Evolutionary conservation across 106 monocot genomes (phyloP), one percentile per base, ranked within the genome.

Genomic region (Dendrobium nobile): DNA sequence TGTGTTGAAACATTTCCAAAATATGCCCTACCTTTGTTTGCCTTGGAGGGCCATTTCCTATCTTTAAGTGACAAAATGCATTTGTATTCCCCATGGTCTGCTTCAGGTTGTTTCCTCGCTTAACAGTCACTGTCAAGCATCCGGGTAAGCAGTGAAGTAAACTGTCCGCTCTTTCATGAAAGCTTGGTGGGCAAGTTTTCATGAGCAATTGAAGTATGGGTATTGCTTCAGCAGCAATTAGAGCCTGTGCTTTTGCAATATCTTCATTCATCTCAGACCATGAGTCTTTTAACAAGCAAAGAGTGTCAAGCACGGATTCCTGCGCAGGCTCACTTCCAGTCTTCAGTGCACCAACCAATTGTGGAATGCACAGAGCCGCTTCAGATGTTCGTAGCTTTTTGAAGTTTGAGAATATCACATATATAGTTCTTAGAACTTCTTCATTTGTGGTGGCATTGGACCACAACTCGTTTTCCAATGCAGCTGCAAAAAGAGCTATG

Each of bases 81-180:
- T 93, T 96, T 31, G 93, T 91, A 77, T 85, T 90, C 37, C 93
- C 96, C 87, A 96, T 91, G 4, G 93, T 91, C 88, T 96, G 96
- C 84, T 91, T 96, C 84, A 96, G 90, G 82, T 93, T 93, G 80
- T 86, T 91, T 59, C 91, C 96, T 40, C 96, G 86, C 79, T 89
- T 93, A 65, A 96, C 88, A 54, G 88, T 91, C 75, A 96, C 93
- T 13, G 90, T 91, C 76, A 96, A 82, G 75, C 93, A 93, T 11
- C 96, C 93, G 22, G 96, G 96, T 26, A 96, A 85, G 76, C 91
- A 93, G 70, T 91, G 91, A 72, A 96, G 67, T 78, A 96, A 79
- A 77, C 89, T 85, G 72, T 93, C 96, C 40, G 88, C 93, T 84
- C 90, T 91, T 78, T 96, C 96, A 64, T 96, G 93, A 78, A 96